Conservation (phyloP, 2,329 filamentous ascomycete genomes). For the Ophiostoma ulmi region DNA sequence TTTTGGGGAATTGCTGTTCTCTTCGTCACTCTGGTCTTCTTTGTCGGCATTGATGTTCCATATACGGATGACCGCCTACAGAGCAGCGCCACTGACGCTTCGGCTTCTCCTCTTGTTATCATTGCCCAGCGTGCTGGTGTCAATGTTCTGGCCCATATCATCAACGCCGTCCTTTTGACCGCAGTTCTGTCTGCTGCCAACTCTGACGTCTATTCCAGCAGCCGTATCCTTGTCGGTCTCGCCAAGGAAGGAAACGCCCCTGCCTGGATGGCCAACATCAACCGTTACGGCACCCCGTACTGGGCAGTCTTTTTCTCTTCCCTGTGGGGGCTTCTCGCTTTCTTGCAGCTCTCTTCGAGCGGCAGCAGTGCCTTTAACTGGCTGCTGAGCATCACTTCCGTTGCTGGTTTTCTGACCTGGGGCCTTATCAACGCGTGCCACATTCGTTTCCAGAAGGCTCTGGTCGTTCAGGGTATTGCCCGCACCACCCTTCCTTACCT, state of each 20-base stretch:
- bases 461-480: conserved; percentile 37
- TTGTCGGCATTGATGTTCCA: conserved; percentile 62
- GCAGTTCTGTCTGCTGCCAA: conserved; percentile 57
- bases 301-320: conserved; percentile 37
- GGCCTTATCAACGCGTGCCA: conserved; percentile 39
- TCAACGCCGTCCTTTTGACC: conserved; percentile 57
- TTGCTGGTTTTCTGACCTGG: conserved; percentile 43
- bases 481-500: conserved; percentile 37
- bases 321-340: conserved; percentile 34
- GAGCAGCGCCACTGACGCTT: conserved; percentile 39
- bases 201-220: conserved; percentile 49
- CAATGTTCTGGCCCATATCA: conserved; percentile 60
- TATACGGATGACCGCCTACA: conserved; percentile 47
- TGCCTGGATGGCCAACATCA: conserved; percentile 35
- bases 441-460: conserved; percentile 37
- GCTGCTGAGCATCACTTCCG: conserved; percentile 41
- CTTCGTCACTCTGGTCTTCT: conserved; percentile 59
- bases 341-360: conserved; percentile 38
- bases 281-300: conserved; percentile 37
- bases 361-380: conserved; percentile 39
- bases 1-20: conserved; percentile 66
- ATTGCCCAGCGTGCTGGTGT: conserved; percentile 66
- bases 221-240: conserved; percentile 39
- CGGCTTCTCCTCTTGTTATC: conserved; percentile 61
- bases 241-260: conserved; percentile 41